These are phyloP conservation scores for Crithidia acanthocephali DNA, from an alignment of 208 protist species.

Conservation along the genomic window DNA sequence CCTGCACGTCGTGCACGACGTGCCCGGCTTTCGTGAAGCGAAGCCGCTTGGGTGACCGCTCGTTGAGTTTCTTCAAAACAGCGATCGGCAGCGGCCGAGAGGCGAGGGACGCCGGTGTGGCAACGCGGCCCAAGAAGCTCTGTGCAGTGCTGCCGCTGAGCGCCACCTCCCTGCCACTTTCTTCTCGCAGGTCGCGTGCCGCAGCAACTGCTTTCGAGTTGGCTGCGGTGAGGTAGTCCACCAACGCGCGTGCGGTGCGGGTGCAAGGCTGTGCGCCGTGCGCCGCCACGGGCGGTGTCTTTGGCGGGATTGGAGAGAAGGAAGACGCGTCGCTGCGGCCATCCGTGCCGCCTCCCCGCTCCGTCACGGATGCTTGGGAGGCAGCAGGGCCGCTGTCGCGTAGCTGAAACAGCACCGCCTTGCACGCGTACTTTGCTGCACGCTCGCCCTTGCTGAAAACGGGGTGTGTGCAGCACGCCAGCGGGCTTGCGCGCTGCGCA, in stretches of 20 bases:
- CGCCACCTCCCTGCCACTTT: too few relatives aligned
- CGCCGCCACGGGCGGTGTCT: not conserved
- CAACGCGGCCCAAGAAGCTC: not conserved
- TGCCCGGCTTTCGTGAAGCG: not conserved
- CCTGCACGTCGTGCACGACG: not conserved
- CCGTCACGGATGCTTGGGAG: not conserved
- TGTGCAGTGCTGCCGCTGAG: too few relatives aligned
- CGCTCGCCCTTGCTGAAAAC: not conserved
- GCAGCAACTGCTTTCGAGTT: not conserved
- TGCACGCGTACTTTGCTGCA: not conserved
- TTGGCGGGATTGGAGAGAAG: not conserved
- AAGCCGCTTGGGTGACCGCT: not conserved
- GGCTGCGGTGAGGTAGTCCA: not conserved
- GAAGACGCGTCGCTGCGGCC: too few relatives aligned
- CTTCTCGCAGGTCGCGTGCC: not conserved
- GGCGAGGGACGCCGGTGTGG: not conserved
- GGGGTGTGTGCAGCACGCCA: conserved; percentile 4
- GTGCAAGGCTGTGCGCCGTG: not conserved
- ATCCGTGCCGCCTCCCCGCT: too few relatives aligned
- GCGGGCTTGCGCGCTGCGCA: not conserved
- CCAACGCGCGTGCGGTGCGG: not conserved
- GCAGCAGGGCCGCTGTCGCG: not conserved
- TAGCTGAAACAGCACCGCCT: not conserved
- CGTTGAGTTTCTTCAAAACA: not conserved
- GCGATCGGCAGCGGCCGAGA: not conserved